Percentiles rank a stretch among this genome's conserved stretches.
Conservation (phyloP, 129 eudicot genomes). For the Artemisia tridentata region DNA sequence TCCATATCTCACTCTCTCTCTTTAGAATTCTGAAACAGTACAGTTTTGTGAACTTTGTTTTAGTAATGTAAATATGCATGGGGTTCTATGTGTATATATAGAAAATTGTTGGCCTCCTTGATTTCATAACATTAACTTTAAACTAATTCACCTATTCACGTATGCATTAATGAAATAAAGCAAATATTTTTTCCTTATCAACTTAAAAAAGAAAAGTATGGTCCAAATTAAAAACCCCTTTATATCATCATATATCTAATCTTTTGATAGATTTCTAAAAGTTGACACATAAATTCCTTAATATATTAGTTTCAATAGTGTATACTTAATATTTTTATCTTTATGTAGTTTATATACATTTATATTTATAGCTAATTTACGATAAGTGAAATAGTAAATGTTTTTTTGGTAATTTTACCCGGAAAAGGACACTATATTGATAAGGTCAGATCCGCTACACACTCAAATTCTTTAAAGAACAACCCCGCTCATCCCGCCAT, state of each 20-base stretch:
- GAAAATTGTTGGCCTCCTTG: conserved; percentile 5
- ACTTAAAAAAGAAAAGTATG: conserved; percentile 18
- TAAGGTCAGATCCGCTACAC: too few relatives aligned
- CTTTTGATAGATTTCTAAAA: conserved; percentile 12
- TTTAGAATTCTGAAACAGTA: neutral
- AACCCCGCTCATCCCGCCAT: too few relatives aligned
- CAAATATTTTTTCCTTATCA: neutral
- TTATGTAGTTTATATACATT: neutral
- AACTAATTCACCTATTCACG: neutral
- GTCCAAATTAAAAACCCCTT: conserved; percentile 31
- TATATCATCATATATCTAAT: conserved; percentile 18
- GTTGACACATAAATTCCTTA: neutral
- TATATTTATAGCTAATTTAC: neutral
- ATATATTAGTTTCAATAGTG: neutral
- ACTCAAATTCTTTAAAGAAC: too few relatives aligned
- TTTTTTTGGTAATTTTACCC: neutral
- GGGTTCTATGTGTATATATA: conserved; percentile 29
- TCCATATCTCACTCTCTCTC: conserved; percentile 22
- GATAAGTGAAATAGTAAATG: too few relatives aligned
- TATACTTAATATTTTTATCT: neutral
- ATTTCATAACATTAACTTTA: neutral
- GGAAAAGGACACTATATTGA: neutral
- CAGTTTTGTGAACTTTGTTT: conserved; percentile 11
- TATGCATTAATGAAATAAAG: conserved; percentile 6
- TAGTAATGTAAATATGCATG: conserved; percentile 10